Conservation (phyloP, 2,329 filamentous ascomycete species). For the Aspergillus sp. region DNA sequence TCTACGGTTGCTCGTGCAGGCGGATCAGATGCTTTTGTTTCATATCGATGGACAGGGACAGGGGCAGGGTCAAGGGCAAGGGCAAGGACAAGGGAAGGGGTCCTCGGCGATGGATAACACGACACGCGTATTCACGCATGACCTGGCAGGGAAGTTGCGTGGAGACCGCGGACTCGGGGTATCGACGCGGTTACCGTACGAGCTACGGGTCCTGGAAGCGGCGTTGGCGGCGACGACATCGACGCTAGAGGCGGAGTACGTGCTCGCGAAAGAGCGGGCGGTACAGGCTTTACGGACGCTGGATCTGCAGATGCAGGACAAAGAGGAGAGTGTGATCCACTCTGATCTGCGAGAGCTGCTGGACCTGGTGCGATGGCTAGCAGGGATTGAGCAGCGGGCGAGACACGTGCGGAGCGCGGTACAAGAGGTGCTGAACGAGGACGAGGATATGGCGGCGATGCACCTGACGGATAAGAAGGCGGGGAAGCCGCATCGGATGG, state of each 20-base stretch:
- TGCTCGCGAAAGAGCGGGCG: constrained; percentile 20
- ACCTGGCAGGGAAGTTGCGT: constrained; percentile 27
- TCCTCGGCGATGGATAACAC: constrained; percentile 8
- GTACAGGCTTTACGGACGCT: constrained; percentile 7
- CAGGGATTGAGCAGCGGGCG: constrained; percentile 31
- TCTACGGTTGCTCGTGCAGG: constrained; percentile 36
- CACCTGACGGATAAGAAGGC: constrained; percentile 33
- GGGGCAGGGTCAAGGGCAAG: constrained; percentile 3
- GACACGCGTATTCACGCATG: constrained; percentile 25
- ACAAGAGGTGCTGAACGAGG: constrained; percentile 34
- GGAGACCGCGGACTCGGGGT: constrained; percentile 16
- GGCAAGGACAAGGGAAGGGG: constrained; percentile 2
- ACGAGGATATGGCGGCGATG: constrained; percentile 39
- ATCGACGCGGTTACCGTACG: constrained; percentile 28
- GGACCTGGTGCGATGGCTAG: constrained; percentile 12
- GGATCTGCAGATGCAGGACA: constrained; percentile 6
- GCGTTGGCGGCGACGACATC: constrained; percentile 36
- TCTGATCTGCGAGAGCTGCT: constrained; percentile 26
- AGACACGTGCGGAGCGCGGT: constrained; percentile 34
- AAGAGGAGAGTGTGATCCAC: constrained; percentile 20
- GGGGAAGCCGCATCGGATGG: constrained; percentile 27
- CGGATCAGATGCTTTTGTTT: constrained; percentile 31
- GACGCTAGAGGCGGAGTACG: constrained; percentile 33
- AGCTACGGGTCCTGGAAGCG: constrained; percentile 32
- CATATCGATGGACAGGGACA: constrained; percentile 15